Conservation (phyloP, 768 basidiomycete species). For the Naganishia antarctica region DNA sequence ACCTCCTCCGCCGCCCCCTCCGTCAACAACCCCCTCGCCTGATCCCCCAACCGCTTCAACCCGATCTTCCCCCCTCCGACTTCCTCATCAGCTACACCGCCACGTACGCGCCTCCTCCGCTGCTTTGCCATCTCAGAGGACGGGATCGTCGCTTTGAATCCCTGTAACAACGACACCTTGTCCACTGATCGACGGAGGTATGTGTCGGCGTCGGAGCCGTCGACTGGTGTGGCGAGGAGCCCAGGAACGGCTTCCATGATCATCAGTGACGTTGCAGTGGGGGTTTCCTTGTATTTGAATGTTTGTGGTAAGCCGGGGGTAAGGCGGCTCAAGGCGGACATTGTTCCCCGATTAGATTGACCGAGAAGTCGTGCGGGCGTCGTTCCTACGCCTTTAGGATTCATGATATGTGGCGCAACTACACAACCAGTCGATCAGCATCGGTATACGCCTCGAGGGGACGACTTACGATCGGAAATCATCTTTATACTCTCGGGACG, state of each 20-base stretch:
- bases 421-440: background rate
- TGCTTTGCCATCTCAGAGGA: constrained; percentile 73
- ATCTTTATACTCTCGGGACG: constrained; percentile 45
- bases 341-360: background rate
- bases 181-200: constrained; percentile 19
- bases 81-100: constrained; percentile 46
- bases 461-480: constrained; percentile 42
- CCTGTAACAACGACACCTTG: constrained; percentile 59
- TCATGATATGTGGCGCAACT: constrained; percentile 47
- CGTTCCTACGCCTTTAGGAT: constrained; percentile 37
- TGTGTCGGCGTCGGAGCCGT: background rate
- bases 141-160: constrained; percentile 92
- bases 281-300: constrained; percentile 19
- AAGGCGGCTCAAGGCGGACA: constrained; percentile 6
- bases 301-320: constrained; percentile 15
- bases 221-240: constrained; percentile 27
- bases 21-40: constrained; percentile 66
- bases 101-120: constrained; percentile 69
- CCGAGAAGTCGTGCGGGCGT: constrained; percentile 1
- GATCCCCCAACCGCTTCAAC: constrained; percentile 71
- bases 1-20: constrained; percentile 51
- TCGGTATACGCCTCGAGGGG: background rate
- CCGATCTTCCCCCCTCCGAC: constrained; percentile 67
- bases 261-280: constrained; percentile 44
- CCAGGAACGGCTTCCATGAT: constrained; percentile 46